phyloP scores from a whole-genome alignment of 768 basidiomycete genomes.

The Boletus eberwhitei region DNA sequence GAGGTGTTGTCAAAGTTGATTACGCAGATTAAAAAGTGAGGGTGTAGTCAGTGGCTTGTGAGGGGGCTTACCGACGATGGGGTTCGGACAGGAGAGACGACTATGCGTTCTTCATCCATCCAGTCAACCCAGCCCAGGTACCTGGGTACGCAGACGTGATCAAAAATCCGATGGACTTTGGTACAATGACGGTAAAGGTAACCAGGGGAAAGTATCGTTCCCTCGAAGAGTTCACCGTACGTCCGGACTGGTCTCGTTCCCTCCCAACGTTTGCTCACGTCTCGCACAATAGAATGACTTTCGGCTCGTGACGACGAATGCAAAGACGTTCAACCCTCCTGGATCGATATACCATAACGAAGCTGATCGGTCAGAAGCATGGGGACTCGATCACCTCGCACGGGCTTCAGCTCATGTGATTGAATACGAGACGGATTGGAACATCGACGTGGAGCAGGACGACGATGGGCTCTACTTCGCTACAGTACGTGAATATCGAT shows the following conservation, averaged over 20 bases:
- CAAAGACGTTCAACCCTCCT: background rate
- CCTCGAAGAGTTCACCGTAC: constrained; percentile 73
- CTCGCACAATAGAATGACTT: constrained; percentile 53
- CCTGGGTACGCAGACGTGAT: constrained; percentile 67
- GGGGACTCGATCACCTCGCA: too few relatives aligned
- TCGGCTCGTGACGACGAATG: constrained; percentile 54
- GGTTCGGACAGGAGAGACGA: constrained; percentile 64
- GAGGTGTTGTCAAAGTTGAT: constrained; percentile 70
- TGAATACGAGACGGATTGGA: background rate
- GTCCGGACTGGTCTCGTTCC: background rate
- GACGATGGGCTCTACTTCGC: constrained; percentile 13
- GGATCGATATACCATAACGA: background rate
- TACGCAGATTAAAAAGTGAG: constrained; percentile 71
- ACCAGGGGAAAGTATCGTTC: constrained; percentile 72
- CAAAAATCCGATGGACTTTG: constrained; percentile 75
- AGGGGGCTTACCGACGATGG: constrained; percentile 5
- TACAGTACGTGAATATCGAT: constrained; percentile 31
- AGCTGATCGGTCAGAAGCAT: background rate
- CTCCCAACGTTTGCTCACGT: background rate
- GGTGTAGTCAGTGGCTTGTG: background rate
- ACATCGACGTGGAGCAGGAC: background rate
- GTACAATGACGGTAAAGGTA: constrained; percentile 82
- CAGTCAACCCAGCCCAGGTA: constrained; percentile 59
- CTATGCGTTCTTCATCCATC: constrained; percentile 77
- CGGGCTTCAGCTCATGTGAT: background rate